A percentile compares a stretch with the other conserved stretches of the same genome.
Evolutionary conservation across 139 green algal species (phyloP).

Genomic region (Coelastrella sp.): DNA sequence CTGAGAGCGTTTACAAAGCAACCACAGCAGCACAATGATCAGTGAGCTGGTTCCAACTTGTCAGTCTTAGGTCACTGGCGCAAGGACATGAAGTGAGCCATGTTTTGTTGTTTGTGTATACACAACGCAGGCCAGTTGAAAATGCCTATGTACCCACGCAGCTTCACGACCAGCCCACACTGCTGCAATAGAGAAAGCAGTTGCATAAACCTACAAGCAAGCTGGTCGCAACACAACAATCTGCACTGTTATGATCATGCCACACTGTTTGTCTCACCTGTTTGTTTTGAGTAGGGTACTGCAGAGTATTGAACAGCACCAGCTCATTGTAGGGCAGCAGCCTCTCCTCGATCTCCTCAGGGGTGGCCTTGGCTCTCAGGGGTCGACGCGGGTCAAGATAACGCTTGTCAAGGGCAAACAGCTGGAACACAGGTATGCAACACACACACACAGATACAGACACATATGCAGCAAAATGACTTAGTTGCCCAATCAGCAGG

Average conservation of each 20-base stretch:
- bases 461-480: neutral
- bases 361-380: conserved; percentile 67
- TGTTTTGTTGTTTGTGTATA: no score
- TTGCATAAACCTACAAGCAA: no score
- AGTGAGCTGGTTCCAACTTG: no score
- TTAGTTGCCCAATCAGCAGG: no score
- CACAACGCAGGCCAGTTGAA: no score
- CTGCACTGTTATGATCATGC: neutral
- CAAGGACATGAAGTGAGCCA: no score
- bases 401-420: conserved; percentile 91
- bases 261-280: no score
- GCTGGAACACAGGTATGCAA: conserved; percentile 56
- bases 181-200: no score
- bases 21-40: neutral
- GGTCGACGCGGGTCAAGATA: conserved; percentile 91
- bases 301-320: conserved; percentile 60
- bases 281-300: conserved; percentile 73
- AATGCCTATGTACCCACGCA: no score
- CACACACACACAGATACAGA: neutral
- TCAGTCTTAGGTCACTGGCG: no score
- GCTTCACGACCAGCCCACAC: no score
- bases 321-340: conserved; percentile 87
- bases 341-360: conserved; percentile 85
- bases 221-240: neutral
- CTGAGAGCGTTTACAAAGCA: conserved; percentile 51